Conservation (phyloP, 345 rosid species). For the Nephelium lappaceum region DNA sequence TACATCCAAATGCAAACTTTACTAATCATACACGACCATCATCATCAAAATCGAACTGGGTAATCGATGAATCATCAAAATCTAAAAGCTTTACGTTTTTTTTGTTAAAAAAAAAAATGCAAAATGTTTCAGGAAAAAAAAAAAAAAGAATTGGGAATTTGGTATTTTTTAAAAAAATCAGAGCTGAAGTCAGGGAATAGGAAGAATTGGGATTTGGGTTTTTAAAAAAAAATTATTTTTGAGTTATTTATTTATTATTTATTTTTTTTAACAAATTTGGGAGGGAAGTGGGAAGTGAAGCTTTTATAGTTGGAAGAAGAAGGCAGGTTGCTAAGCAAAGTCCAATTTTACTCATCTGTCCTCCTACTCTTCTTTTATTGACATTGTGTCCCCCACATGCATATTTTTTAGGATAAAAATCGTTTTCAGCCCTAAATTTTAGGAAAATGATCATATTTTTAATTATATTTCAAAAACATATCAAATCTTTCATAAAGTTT, state of each 20-base stretch:
- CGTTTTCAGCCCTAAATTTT: too few relatives aligned
- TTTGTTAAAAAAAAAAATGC: neutral
- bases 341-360: neutral
- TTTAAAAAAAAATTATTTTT: neutral
- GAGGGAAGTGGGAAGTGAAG: constrained; percentile 24
- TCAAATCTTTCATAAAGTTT: too few relatives aligned
- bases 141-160: neutral
- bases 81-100: neutral
- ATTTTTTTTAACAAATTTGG: neutral
- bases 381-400: neutral
- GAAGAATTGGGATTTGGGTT: neutral
- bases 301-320: neutral
- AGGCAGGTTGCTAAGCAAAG: neutral
- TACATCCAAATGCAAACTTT: constrained; percentile 23
- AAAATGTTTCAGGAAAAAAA: too few relatives aligned
- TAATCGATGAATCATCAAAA: neutral
- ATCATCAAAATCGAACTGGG: constrained; percentile 30
- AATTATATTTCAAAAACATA: too few relatives aligned
- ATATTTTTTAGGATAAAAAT: neutral
- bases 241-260: constrained; percentile 12
- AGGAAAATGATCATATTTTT: too few relatives aligned
- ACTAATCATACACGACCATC: constrained; percentile 22
- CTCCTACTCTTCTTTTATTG: neutral
- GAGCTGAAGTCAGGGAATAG: neutral
- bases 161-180: neutral